Base-by-base conservation (phyloP, 2,329 filamentous ascomycete species). In the Niveomyces coronatus region DNA sequence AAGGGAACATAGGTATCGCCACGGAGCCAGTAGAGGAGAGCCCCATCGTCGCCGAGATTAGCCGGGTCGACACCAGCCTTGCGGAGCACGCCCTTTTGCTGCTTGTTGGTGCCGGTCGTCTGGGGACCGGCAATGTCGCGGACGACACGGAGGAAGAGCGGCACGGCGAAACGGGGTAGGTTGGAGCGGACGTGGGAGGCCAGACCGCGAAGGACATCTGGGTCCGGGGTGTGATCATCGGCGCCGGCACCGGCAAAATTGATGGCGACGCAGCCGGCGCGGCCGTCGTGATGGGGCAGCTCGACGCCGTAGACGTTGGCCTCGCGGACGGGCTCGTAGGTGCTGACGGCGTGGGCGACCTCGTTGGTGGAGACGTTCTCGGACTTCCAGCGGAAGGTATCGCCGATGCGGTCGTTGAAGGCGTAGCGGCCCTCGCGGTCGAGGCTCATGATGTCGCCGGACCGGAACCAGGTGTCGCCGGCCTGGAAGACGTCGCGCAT, bases 221-320 rank as follows among this genome's bases (percentile, higher is more conserved):
- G 53, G 4, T 55, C 60, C 2, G 65, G 60, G n/a, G 55, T 47
- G 1, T 56, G n/a, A n/a, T n/a, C n/a, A n/a, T n/a, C n/a, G n/a
- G n/a, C n/a, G n/a, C n/a, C n/a, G n/a, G n/a, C 62, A 8, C 13
- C 8, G 10, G 76, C 58, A 7, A 85, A 62, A 13, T 71, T 61
- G 2, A 93, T 59, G 6, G 84, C 82, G 0, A 79, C 86, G 49
- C 87, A 94, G 3, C 87, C 87, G 0, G 85, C 85, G 18, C 85
- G 71, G 14, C 86, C 86, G 51, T 94, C 86, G 52, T 93, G 85
- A 46, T 83, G 70, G 0, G 86, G 86, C 7, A 94, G 60, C 29
- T 76, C 58, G 3, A 94, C 83, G 26, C 86, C 86, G 51, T 93
- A 94, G 19, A 94, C 86, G 49, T 93, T 93, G 22, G 84, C 82